Evolutionary conservation across 495 filamentous ascomycete species (phyloP).

Genomic region (Penicillium fimorum): DNA sequence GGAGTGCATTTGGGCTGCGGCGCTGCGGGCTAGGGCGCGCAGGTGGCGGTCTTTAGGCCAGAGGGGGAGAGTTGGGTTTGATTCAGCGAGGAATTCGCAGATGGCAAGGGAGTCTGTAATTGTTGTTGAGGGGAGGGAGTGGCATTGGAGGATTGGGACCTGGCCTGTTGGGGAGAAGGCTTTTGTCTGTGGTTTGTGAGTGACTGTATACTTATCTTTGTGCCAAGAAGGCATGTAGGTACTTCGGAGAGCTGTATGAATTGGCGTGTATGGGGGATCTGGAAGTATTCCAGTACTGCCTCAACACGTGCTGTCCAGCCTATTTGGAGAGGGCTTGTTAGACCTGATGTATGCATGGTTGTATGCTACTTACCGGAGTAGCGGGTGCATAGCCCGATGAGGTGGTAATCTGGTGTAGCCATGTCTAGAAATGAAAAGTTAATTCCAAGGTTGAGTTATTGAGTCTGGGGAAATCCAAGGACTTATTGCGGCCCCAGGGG

Average conservation of each 20-base stretch:
- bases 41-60: slow-evolving; percentile 47
- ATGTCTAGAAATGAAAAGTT: not conserved
- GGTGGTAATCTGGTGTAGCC: slow-evolving; percentile 24
- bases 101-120: slow-evolving; percentile 56
- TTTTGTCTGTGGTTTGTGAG: slow-evolving; percentile 23
- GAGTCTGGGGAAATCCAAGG: not conserved
- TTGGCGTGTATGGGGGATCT: slow-evolving; percentile 29
- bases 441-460: not conserved
- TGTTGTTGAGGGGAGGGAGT: slow-evolving; percentile 24
- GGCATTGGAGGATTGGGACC: slow-evolving; percentile 34
- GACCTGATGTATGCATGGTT: not conserved
- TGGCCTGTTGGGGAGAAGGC: slow-evolving; percentile 30
- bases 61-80: slow-evolving; percentile 38
- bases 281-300: slow-evolving; percentile 38
- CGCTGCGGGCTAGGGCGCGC: slow-evolving; percentile 49
- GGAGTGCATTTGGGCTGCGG: slow-evolving; percentile 56
- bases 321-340: slow-evolving; percentile 12
- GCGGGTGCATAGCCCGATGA: slow-evolving; percentile 34
- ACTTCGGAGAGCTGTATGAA: slow-evolving; percentile 29
- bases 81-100: slow-evolving; percentile 52
- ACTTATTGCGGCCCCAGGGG: not conserved
- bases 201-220: not conserved
- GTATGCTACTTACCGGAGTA: slow-evolving; percentile 31
- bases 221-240: not conserved
- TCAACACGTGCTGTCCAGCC: slow-evolving; percentile 40